A percentile compares a stretch with the other conserved stretches of the same genome.
Evolutionary conservation across 495 filamentous ascomycete species (phyloP).

Genomic region (Cryomyces antarcticus): DNA sequence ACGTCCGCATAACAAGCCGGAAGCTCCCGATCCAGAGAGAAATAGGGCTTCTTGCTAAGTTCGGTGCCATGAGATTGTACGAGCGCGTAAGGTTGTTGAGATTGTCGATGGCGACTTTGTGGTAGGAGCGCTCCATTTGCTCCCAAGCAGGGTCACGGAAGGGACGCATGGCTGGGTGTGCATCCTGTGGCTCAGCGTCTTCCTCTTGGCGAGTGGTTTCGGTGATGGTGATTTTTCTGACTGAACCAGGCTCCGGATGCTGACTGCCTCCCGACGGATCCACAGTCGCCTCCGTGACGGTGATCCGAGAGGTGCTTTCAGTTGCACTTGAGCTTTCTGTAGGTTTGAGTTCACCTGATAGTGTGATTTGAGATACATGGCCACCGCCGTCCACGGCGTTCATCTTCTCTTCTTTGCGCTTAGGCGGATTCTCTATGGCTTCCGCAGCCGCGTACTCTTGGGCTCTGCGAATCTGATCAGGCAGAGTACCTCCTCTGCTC

Average conservation of each 20-base stretch:
- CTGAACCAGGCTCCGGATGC: background rate
- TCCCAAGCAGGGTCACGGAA: conserved; percentile 52
- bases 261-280: background rate
- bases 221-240: conserved; percentile 3
- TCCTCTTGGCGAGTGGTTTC: conserved; percentile 7
- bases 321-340: background rate
- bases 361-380: conserved; percentile 24
- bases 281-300: background rate
- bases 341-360: conserved; percentile 19
- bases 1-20: conserved; percentile 65
- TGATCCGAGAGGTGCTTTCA: background rate
- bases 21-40: conserved; percentile 66
- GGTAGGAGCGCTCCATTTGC: conserved; percentile 51
- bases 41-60: conserved; percentile 84
- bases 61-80: conserved; percentile 89
- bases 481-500: conserved; percentile 56
- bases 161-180: conserved; percentile 20
- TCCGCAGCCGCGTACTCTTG: conserved; percentile 59
- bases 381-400: conserved; percentile 21
- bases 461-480: conserved; percentile 54
- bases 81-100: conserved; percentile 66
- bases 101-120: conserved; percentile 52
- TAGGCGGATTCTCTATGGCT: conserved; percentile 23
- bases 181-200: background rate
- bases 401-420: conserved; percentile 26